These are phyloP conservation scores for Lentithecium fluviatile DNA, from an alignment of 495 filamentous ascomycete genomes.

Conservation along the genomic window DNA sequence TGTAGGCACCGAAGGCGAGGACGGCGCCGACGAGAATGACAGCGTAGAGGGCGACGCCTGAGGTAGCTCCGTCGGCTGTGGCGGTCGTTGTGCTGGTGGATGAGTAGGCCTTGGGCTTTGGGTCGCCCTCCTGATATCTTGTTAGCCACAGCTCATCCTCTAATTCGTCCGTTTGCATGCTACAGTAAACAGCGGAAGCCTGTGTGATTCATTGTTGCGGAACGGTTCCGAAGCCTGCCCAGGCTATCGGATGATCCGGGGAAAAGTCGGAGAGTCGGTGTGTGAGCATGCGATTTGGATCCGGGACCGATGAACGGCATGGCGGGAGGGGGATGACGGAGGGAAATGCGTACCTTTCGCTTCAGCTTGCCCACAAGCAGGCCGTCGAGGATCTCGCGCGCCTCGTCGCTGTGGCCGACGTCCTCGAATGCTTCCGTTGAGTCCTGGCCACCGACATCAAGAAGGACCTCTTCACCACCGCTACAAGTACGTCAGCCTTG, in stretches of 20 bases:
- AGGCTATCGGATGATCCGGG: slow-evolving; percentile 10
- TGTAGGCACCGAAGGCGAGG: slow-evolving; percentile 78
- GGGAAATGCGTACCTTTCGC: slow-evolving; percentile 64
- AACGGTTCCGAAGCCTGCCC: slow-evolving; percentile 11
- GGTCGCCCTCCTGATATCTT: slow-evolving; percentile 72
- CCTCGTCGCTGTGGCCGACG: slow-evolving; percentile 98
- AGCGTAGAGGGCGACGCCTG: slow-evolving; percentile 81
- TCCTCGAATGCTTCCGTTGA: slow-evolving; percentile 99
- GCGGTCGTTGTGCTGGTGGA: slow-evolving; percentile 51
- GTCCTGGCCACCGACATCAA: slow-evolving; percentile 95
- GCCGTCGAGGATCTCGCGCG: slow-evolving; percentile 84
- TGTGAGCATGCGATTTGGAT: slow-evolving; percentile 18
- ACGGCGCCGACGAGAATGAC: slow-evolving; percentile 74
- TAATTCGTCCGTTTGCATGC: neutral
- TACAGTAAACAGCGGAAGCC: neutral
- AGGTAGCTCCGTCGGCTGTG: slow-evolving; percentile 49
- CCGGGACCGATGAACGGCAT: slow-evolving; percentile 4
- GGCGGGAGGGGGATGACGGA: slow-evolving; percentile 13
- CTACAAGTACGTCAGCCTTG: slow-evolving; percentile 48
- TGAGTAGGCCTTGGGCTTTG: slow-evolving; percentile 60
- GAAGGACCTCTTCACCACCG: slow-evolving; percentile 95
- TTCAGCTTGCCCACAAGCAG: slow-evolving; percentile 79
- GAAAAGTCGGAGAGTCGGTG: slow-evolving; percentile 3
- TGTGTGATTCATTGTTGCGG: neutral
- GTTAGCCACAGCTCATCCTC: neutral